phyloP scores from a whole-genome alignment of 768 basidiomycete species.

The Termitomyces sp. region DNA sequence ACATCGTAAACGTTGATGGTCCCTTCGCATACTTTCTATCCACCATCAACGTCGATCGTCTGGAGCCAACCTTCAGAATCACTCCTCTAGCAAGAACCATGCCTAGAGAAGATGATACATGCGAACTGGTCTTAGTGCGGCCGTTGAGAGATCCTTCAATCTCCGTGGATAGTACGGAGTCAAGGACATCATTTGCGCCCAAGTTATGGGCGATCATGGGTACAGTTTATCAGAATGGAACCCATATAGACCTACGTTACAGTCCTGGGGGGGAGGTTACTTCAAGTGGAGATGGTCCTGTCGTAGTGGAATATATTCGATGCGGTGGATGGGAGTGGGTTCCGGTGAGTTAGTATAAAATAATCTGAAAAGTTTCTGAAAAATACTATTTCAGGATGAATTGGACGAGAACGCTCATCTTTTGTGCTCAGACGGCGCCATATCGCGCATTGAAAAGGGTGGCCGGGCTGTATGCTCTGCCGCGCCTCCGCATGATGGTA shows the following conservation, averaged over 20 bases:
- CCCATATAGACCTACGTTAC: constrained; percentile 62
- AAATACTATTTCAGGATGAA: constrained; percentile 38
- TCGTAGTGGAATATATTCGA: constrained; percentile 73
- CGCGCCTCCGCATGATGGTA: constrained; percentile 25
- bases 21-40: constrained; percentile 87
- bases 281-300: constrained; percentile 37
- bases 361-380: neutral
- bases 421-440: constrained; percentile 76
- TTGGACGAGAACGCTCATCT: constrained; percentile 59
- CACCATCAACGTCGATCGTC: constrained; percentile 76
- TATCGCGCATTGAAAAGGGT: constrained; percentile 53
- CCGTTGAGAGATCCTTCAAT: constrained; percentile 57
- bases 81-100: constrained; percentile 50
- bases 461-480: constrained; percentile 52
- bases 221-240: constrained; percentile 74
- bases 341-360: constrained; percentile 42
- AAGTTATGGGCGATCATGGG: constrained; percentile 49
- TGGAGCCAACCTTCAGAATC: constrained; percentile 81
- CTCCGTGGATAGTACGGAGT: constrained; percentile 31
- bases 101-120: constrained; percentile 39
- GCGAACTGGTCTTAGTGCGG: constrained; percentile 75
- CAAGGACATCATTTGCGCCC: constrained; percentile 44
- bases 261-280: constrained; percentile 33
- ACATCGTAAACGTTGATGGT: constrained; percentile 50
- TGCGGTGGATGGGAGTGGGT: constrained; percentile 84